phyloP scores from a whole-genome alignment of 2,329 filamentous ascomycete genomes.

The Trichoderma gracile region DNA sequence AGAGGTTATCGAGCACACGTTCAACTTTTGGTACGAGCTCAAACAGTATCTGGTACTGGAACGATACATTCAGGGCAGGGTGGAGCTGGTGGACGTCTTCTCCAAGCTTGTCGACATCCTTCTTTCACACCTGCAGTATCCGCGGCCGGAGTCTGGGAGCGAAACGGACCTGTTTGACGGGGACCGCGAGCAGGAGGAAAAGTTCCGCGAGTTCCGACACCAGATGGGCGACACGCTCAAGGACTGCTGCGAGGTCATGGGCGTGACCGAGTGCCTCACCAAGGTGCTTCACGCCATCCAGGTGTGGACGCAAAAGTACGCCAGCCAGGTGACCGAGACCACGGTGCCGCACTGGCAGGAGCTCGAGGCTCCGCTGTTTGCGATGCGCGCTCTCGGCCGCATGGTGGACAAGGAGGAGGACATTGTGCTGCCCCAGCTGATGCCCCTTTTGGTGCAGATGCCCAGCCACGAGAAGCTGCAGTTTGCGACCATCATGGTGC shows the following conservation, averaged over 20 bases:
- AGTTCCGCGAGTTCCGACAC: conserved; percentile 94
- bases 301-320: conserved; percentile 82
- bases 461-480: conserved; percentile 96
- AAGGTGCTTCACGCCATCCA: conserved; percentile 89
- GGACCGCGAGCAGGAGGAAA: conserved; percentile 92
- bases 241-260: conserved; percentile 94
- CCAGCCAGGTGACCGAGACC: conserved; percentile 68
- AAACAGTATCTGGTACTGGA: conserved; percentile 95
- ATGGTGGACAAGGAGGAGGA: conserved; percentile 92
- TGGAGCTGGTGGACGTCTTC: conserved; percentile 78
- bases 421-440: conserved; percentile 84
- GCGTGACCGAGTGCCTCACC: conserved; percentile 82
- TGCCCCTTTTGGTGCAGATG: conserved; percentile 90
- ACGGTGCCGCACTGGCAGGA: conserved; percentile 94
- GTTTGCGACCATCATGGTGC: conserved; percentile 96
- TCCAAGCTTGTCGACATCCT: conserved; percentile 90
- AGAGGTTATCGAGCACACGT: conserved; percentile 91
- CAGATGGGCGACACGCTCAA: conserved; percentile 98
- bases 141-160: conserved; percentile 69
- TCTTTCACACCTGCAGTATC: conserved; percentile 86
- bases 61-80: conserved; percentile 78
- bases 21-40: conserved; percentile 97
- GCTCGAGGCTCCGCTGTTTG: conserved; percentile 91
- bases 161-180: conserved; percentile 90
- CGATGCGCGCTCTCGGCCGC: conserved; percentile 91